These are phyloP conservation scores for Cyclanthera cordifolia DNA, from an alignment of 306 rosid species.

Conservation along the genomic window DNA sequence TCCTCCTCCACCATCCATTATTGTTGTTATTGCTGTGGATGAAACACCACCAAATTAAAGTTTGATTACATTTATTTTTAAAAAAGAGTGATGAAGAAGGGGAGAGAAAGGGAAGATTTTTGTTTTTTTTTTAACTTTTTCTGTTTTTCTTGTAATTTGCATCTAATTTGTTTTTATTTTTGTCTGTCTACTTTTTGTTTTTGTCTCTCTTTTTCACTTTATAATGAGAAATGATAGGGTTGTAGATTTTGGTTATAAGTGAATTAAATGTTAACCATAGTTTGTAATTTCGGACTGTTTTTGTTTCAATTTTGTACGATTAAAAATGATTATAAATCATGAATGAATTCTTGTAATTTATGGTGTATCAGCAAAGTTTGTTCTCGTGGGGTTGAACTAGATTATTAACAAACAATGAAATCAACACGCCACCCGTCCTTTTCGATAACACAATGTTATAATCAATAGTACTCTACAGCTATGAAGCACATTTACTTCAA, in stretches of 20 bases:
- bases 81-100: slow-evolving; percentile 6
- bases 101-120: background rate
- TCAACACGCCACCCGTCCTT: too few species aligned
- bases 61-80: background rate
- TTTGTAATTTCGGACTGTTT: background rate
- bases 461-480: too few species aligned
- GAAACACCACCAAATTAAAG: slow-evolving; percentile 27
- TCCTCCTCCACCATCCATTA: slow-evolving; percentile 11
- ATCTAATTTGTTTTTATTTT: background rate
- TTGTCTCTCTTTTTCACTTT: background rate
- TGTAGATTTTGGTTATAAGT: background rate
- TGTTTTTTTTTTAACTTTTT: background rate
- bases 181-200: background rate
- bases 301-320: too few species aligned
- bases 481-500: too few species aligned
- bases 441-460: too few species aligned
- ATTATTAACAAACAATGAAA: too few species aligned
- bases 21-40: slow-evolving; percentile 11
- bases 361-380: background rate
- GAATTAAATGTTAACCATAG: background rate
- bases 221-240: background rate
- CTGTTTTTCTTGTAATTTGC: too few species aligned
- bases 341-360: too few species aligned
- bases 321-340: too few species aligned
- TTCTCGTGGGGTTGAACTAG: too few species aligned